These are phyloP conservation scores for Sisymbrium irio DNA, from an alignment of 345 rosid genomes.

Conservation along the genomic window DNA sequence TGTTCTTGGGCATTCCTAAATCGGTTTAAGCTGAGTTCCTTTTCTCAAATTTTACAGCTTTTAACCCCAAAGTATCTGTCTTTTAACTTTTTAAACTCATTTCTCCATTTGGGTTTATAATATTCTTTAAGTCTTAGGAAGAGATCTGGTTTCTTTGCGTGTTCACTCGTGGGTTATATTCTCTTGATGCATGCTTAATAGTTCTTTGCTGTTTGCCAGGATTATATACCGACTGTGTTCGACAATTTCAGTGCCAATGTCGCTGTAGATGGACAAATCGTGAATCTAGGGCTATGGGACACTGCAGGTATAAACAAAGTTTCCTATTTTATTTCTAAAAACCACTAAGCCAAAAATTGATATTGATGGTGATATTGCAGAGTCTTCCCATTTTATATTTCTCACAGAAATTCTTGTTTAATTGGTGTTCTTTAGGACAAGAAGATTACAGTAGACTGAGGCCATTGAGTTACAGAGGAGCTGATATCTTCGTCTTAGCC, in stretches of 20 bases:
- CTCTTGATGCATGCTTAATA: conserved; percentile 6
- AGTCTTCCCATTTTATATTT: not conserved
- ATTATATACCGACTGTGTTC: conserved; percentile 94
- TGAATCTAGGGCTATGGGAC: conserved; percentile 97
- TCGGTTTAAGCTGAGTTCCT: not conserved
- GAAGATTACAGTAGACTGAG: conserved; percentile 98
- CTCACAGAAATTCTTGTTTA: no score
- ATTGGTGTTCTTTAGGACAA: conserved; percentile 51
- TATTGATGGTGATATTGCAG: no score
- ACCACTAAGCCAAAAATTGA: not conserved
- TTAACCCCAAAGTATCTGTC: not conserved
- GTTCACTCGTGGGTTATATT: no score
- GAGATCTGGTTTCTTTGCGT: not conserved
- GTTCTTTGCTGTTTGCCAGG: conserved; percentile 44
- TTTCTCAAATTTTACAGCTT: not conserved
- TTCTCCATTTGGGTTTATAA: not conserved
- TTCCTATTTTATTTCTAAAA: not conserved
- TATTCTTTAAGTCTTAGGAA: not conserved
- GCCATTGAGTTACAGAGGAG: conserved; percentile 97
- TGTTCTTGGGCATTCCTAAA: not conserved
- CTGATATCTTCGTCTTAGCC: conserved; percentile 88
- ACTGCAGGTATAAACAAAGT: conserved; percentile 70
- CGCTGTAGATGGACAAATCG: conserved; percentile 86
- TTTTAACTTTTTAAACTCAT: not conserved
- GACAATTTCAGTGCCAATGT: conserved; percentile 99